Percentiles rank a stretch among this genome's conserved stretches.
phyloP scores from a whole-genome alignment of 768 basidiomycete species.

The Cystobasidium tubakii region DNA sequence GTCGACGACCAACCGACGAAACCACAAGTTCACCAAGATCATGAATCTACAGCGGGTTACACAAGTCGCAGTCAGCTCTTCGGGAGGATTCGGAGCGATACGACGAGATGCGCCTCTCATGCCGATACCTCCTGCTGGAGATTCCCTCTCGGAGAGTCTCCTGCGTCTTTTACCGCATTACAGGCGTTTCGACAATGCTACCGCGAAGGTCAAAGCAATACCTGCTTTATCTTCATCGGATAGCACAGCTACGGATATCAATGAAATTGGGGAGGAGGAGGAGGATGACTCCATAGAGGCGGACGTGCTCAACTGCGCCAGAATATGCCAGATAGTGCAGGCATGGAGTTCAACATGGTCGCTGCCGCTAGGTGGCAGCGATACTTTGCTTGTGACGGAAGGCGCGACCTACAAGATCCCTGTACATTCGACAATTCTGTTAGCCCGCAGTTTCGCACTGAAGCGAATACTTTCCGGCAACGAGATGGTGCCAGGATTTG shows the following conservation, averaged over 20 bases:
- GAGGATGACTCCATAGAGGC: conserved; percentile 53
- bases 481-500: conserved; percentile 29
- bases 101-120: conserved; percentile 64
- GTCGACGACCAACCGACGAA: conserved; percentile 10
- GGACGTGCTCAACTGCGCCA: conserved; percentile 47
- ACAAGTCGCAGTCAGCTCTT: conserved; percentile 73
- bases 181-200: conserved; percentile 42
- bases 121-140: conserved; percentile 58
- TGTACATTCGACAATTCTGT: conserved; percentile 64
- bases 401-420: conserved; percentile 54
- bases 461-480: conserved; percentile 50
- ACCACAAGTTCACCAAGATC: conserved; percentile 68
- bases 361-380: conserved; percentile 55
- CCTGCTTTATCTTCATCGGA: conserved; percentile 37
- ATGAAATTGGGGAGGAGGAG: conserved; percentile 28
- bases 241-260: conserved; percentile 27
- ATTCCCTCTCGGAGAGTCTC: conserved; percentile 62
- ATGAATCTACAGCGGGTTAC: conserved; percentile 78
- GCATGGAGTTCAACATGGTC: conserved; percentile 46
- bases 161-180: conserved; percentile 62
- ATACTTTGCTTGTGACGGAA: conserved; percentile 57
- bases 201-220: conserved; percentile 44
- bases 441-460: conserved; percentile 57
- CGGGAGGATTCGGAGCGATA: conserved; percentile 81
- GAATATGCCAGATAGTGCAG: conserved; percentile 35